These are phyloP conservation scores for Euphorbia lathyris DNA, from an alignment of 345 rosid genomes.

Conservation along the genomic window DNA sequence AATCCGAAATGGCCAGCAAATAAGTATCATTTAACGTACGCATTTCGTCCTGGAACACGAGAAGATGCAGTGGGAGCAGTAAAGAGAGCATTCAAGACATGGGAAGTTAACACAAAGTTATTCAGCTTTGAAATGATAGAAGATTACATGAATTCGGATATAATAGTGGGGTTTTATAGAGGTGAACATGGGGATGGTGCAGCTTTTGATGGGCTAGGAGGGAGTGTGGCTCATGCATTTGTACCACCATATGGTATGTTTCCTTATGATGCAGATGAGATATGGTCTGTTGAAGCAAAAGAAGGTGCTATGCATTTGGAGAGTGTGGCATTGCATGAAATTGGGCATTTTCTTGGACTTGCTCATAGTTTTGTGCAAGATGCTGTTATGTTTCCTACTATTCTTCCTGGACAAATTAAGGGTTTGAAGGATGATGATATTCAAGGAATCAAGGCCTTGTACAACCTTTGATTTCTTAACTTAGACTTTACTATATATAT, in stretches of 20 bases:
- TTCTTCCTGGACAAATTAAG: constrained; percentile 14
- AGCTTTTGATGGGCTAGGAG: constrained; percentile 28
- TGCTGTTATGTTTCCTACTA: constrained; percentile 31
- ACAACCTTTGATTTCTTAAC: background rate
- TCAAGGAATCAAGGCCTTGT: constrained; percentile 29
- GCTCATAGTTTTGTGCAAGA: constrained; percentile 23
- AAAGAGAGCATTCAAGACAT: constrained; percentile 23
- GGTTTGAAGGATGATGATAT: constrained; percentile 30
- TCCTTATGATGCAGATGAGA: constrained; percentile 32
- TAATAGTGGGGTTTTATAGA: constrained; percentile 24
- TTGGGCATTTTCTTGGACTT: constrained; percentile 46
- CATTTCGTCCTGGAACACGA: background rate
- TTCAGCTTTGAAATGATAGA: background rate
- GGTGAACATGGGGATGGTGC: constrained; percentile 19
- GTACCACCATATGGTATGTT: constrained; percentile 28
- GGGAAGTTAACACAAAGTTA: constrained; percentile 22
- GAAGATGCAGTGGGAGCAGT: background rate
- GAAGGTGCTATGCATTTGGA: constrained; percentile 9
- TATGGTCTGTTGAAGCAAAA: background rate
- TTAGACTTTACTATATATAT: no score
- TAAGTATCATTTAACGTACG: constrained; percentile 28
- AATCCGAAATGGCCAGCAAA: constrained; percentile 28
- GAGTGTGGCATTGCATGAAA: constrained; percentile 40
- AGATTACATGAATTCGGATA: constrained; percentile 6
- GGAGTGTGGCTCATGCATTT: constrained; percentile 27